Evolutionary conservation across 768 basidiomycete species (phyloP), one percentile per base, ranked within the genome.

Genomic region (Tephrocybe sp.): DNA sequence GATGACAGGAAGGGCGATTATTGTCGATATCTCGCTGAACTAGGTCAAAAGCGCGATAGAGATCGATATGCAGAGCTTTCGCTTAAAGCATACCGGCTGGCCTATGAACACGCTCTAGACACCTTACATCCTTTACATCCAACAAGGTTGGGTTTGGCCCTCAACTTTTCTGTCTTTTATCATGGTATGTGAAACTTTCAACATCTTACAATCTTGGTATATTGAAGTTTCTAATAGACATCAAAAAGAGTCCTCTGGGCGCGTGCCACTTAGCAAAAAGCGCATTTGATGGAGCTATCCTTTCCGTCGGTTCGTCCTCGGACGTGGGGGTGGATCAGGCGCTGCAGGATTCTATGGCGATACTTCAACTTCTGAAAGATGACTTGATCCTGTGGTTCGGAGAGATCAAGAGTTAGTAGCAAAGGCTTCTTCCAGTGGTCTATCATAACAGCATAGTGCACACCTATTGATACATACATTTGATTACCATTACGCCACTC

Each of bases 91-190:
- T 90, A 95, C 78, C 91, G 89, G 74, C 71, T 78, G 51, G 90
- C 92, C 40, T 92, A 92, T 64, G 83, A 89, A 67, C 89, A 92
- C 58, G 91, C 92, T 30, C 64, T 80, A 47, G 76, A 78, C 49
- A 84, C 87, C 60, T 80, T 95, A 44, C 83, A 82, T 21, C 76
- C 86, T 5, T 82, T 87, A 40, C 89, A 94, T 70, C 91, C 92
- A 48, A 94, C 92, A 53, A 82, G 91, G 59, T 74, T 95, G 50
- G 92, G 92, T 28, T 74, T 95, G 43, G 91, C 92, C 27, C 77
- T 95, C 61, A 95, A 94, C 73, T 93, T 95, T 71, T 86, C 90
- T n/a, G 92, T 95, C 43, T 95, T 89, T 74, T 93, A 89, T 67
- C 92, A 92, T 65, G 79, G 71, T 69, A 27, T 54, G 65, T 56